Percentiles rank a stretch among this genome's conserved stretches.
Evolutionary conservation across 768 basidiomycete genomes (phyloP).

Genomic region (Lactifluus piperatus): DNA sequence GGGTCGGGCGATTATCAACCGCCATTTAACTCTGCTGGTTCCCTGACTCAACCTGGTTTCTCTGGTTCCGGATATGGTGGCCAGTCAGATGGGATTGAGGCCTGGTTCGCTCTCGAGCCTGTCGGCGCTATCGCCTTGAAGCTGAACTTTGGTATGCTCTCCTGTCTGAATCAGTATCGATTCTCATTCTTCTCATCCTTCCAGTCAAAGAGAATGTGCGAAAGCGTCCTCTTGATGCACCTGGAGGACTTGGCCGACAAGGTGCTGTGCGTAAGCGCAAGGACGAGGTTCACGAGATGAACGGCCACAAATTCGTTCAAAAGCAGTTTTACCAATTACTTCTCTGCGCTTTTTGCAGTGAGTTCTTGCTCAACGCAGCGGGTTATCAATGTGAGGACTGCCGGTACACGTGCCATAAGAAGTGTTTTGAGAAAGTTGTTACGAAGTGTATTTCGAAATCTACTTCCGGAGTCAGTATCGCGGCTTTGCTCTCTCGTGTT

Average conservation of each 20-base stretch:
- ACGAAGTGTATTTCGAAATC: slow-evolving; percentile 99
- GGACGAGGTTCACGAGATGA: slow-evolving; percentile 98
- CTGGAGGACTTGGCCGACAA: slow-evolving; percentile 90
- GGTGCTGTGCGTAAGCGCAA: slow-evolving; percentile 97
- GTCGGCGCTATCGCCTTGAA: slow-evolving; percentile 86
- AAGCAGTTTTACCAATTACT: slow-evolving; percentile 98
- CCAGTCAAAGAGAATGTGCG: slow-evolving; percentile 97
- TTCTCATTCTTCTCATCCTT: not conserved
- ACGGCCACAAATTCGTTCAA: slow-evolving; percentile 96
- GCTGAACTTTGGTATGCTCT: slow-evolving; percentile 80
- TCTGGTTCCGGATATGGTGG: slow-evolving; percentile 6
- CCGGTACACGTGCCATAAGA: slow-evolving; percentile 97
- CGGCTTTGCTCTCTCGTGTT: not conserved
- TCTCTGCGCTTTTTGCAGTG: slow-evolving; percentile 95
- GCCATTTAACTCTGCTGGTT: not conserved
- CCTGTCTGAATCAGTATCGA: slow-evolving; percentile 7
- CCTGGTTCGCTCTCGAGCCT: slow-evolving; percentile 96
- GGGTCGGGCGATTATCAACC: slow-evolving; percentile 19
- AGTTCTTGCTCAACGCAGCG: slow-evolving; percentile 92
- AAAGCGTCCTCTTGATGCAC: slow-evolving; percentile 88
- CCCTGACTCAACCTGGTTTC: slow-evolving; percentile 2
- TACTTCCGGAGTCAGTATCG: slow-evolving; percentile 73
- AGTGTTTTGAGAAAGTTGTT: slow-evolving; percentile 97
- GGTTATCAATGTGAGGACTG: slow-evolving; percentile 99
- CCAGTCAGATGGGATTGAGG: slow-evolving; percentile 75